Evolutionary conservation across 495 filamentous ascomycete genomes (phyloP), one percentile per base, ranked within the genome.

Genomic region (Letharia lupina): DNA sequence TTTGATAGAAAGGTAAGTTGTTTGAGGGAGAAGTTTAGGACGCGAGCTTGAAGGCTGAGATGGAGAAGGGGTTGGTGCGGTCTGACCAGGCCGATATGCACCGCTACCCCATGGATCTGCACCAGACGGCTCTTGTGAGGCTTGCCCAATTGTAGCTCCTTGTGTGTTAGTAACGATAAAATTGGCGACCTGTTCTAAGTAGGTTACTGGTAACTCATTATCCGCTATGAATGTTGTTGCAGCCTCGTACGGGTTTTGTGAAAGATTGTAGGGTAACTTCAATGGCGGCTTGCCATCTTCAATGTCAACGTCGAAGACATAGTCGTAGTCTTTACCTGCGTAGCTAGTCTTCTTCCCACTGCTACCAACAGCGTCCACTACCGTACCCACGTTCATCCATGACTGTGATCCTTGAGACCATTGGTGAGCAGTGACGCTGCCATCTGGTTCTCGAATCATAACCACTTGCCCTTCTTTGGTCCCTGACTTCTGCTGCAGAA

Each of bases 241-340:
- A 13, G 90, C 88, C 66, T 96, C 89, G 73, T 95, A 98, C 4
- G 91, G 91, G 73, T 97, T 97, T 73, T 97, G 88, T 8, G 88
- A 89, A 48, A 89, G 80, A 73, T 99, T 97, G 73, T 90, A 98
- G 2, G 95, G 93, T 41, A 99, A 81, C 72, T 98, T 98, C 42
- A 98, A 81, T 4, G 94, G 86, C 40, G 95, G 95, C 69, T 93
- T 91, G 47, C 94, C 95, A 67, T 98, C 95, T 72, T 96, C 89
- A 65, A 98, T 93, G 71, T 97, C 95, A 37, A 99, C 94, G 72
- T 98, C 93, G 69, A 98, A 99, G 60, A 99, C 95, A 74, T 90
- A 97, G 70, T 99, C 95, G 73, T 95, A 99, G 64, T 96, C 90
- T 73, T 93, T 86, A 33, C 95, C 95, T 3, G 87, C 75, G 72